A percentile compares a stretch with the other conserved stretches of the same genome.
phyloP scores from a whole-genome alignment of 208 protist genomes.

The Crithidia sp. region DNA sequence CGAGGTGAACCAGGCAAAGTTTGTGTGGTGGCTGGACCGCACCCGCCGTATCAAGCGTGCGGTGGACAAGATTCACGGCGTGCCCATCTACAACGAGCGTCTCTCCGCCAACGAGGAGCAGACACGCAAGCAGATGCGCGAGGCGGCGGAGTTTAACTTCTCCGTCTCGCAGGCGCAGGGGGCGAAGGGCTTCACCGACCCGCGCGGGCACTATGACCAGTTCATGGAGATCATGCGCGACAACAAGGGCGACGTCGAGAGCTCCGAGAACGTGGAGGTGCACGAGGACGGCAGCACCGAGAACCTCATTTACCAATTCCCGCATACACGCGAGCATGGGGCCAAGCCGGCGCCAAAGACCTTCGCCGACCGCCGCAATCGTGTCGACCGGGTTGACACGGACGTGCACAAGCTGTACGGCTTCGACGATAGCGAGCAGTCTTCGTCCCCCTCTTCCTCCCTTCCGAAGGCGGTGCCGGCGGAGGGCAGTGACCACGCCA shows the following conservation, averaged over 20 bases:
- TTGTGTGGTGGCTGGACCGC: constrained; percentile 87
- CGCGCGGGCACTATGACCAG: constrained; percentile 78
- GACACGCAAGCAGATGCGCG: constrained; percentile 82
- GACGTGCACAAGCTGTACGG: constrained; percentile 44
- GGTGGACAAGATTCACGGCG: constrained; percentile 83
- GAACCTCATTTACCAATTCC: constrained; percentile 67
- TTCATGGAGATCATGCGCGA: constrained; percentile 69
- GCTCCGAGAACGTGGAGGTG: constrained; percentile 56
- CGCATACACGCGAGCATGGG: constrained; percentile 66
- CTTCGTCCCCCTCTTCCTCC: constrained; percentile 15
- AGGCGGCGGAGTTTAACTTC: constrained; percentile 87
- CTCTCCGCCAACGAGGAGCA: constrained; percentile 85
- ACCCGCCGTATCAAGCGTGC: constrained; percentile 76
- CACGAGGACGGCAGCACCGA: constrained; percentile 61
- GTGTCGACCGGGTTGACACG: constrained; percentile 43
- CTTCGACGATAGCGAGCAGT: constrained; percentile 1
- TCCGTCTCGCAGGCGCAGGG: constrained; percentile 65
- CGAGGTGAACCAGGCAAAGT: constrained; percentile 61
- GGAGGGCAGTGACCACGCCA: constrained; percentile 8
- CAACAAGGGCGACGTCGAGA: constrained; percentile 53
- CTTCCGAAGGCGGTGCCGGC: not conserved
- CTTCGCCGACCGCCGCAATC: constrained; percentile 38
- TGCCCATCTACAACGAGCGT: constrained; percentile 86
- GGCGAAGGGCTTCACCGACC: constrained; percentile 86
- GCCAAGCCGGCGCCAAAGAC: constrained; percentile 43